phyloP scores from a whole-genome alignment of 2,329 filamentous ascomycete species.

The Didymella exigua region DNA sequence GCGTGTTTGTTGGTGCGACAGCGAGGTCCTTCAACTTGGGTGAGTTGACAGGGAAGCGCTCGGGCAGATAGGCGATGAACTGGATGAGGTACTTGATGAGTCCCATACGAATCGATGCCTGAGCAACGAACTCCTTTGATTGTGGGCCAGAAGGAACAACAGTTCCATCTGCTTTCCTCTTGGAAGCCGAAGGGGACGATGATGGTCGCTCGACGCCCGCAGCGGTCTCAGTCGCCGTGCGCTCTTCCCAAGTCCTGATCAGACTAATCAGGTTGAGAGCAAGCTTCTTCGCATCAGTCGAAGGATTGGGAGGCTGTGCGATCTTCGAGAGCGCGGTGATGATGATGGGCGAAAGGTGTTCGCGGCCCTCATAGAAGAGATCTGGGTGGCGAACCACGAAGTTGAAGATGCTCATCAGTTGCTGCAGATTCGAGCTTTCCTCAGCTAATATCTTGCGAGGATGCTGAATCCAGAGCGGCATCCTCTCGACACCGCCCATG shows the following conservation, averaged over 20 bases:
- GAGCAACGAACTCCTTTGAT: conserved; percentile 48
- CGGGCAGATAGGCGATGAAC: conserved; percentile 88
- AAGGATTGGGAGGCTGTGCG: conserved; percentile 79
- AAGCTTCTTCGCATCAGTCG: conserved; percentile 88
- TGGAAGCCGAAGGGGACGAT: conserved; percentile 72
- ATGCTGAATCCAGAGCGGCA: conserved; percentile 85
- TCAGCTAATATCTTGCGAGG: conserved; percentile 90
- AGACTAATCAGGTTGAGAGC: conserved; percentile 89
- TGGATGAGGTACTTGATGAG: conserved; percentile 95
- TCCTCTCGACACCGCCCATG: conserved; percentile 73
- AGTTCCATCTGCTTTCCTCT: conserved; percentile 76
- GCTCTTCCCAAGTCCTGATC: conserved; percentile 91
- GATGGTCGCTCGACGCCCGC: conserved; percentile 53
- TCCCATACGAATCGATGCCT: conserved; percentile 68
- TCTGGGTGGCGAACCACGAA: conserved; percentile 92
- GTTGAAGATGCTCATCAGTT: conserved; percentile 96
- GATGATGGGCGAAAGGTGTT: conserved; percentile 88
- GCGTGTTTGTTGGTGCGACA: conserved; percentile 43
- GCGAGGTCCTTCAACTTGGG: conserved; percentile 49
- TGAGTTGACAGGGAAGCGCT: conserved; percentile 73
- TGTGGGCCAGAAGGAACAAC: conserved; percentile 62
- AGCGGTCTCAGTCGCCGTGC: conserved; percentile 67
- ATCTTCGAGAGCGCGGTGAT: conserved; percentile 90
- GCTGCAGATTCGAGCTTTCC: conserved; percentile 91
- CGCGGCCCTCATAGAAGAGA: conserved; percentile 91